Conservation (phyloP, 192 early-diverging fungal genomes). For the Mortierella alpina region DNA sequence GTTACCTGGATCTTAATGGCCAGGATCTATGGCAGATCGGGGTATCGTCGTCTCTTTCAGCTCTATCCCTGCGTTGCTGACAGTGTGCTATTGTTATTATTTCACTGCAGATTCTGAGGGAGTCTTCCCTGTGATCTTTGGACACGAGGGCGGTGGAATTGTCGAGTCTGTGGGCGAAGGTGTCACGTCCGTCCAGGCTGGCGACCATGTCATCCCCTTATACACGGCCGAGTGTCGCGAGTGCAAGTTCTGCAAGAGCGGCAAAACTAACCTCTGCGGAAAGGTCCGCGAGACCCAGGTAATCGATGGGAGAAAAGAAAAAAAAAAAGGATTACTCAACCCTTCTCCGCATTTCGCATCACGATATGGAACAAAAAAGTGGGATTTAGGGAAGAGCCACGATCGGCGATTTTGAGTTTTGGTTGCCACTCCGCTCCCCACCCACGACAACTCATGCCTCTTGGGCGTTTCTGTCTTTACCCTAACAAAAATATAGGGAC, state of each 20-base stretch:
- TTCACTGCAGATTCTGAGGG: conserved; percentile 76
- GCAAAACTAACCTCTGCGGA: conserved; percentile 97
- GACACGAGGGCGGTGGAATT: conserved; percentile 95
- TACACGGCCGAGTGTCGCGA: conserved; percentile 90
- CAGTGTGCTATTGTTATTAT: too few relatives aligned
- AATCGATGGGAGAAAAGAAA: conserved; percentile 16
- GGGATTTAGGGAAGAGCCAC: neutral
- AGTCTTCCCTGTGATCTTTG: conserved; percentile 86
- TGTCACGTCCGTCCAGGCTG: conserved; percentile 87
- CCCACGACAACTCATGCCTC: neutral
- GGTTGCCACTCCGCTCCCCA: too few relatives aligned
- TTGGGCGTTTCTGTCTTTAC: neutral
- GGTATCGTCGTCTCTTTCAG: neutral
- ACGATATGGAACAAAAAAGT: neutral
- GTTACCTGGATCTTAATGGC: neutral
- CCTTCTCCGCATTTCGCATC: neutral
- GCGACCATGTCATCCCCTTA: conserved; percentile 97
- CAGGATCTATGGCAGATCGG: neutral
- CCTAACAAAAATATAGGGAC: conserved; percentile 59
- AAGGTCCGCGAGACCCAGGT: conserved; percentile 90
- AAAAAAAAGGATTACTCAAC: neutral
- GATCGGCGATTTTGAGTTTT: too few relatives aligned
- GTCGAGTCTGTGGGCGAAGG: conserved; percentile 97
- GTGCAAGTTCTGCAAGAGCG: conserved; percentile 98
- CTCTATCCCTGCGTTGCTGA: neutral